A percentile compares a stretch with the other conserved stretches of the same genome.
These are phyloP conservation scores for Gilbertella persicaria DNA, from an alignment of 371 early-diverging fungal species.

Conservation along the genomic window DNA sequence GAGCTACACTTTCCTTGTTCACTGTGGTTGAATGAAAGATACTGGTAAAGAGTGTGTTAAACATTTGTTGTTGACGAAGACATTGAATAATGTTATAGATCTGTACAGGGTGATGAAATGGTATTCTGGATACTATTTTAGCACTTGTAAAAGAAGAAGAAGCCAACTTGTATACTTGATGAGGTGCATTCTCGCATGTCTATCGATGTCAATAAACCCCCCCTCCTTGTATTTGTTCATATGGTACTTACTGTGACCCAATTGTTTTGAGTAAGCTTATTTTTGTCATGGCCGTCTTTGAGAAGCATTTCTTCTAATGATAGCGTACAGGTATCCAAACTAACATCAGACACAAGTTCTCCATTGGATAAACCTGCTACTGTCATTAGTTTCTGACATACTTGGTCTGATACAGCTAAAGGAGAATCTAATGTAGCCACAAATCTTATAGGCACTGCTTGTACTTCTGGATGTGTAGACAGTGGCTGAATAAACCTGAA, in stretches of 20 bases:
- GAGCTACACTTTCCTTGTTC: too few species aligned
- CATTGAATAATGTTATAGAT: constrained; percentile 49
- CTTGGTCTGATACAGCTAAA: constrained; percentile 32
- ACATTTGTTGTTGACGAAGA: constrained; percentile 59
- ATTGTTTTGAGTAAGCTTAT: too few species aligned
- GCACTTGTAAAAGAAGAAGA: constrained; percentile 25
- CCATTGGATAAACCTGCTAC: constrained; percentile 15
- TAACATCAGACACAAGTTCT: neutral
- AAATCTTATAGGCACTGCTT: constrained; percentile 39
- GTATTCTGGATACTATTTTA: constrained; percentile 49
- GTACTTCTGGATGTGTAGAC: constrained; percentile 22
- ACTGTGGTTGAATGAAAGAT: constrained; percentile 40
- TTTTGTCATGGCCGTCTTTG: neutral
- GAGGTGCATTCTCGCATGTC: constrained; percentile 21
- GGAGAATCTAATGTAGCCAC: constrained; percentile 45
- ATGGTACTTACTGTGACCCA: too few species aligned
- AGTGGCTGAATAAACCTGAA: constrained; percentile 34
- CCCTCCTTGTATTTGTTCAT: too few species aligned
- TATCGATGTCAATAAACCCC: constrained; percentile 1
- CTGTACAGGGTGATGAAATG: constrained; percentile 59
- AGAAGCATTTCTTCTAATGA: constrained; percentile 40
- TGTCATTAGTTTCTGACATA: constrained; percentile 35
- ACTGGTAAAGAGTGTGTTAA: constrained; percentile 55
- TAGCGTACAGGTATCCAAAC: neutral
- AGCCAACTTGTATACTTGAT: constrained; percentile 39